Conservation (phyloP, 2,329 filamentous ascomycete genomes). For the Epichloe amarillans region DNA sequence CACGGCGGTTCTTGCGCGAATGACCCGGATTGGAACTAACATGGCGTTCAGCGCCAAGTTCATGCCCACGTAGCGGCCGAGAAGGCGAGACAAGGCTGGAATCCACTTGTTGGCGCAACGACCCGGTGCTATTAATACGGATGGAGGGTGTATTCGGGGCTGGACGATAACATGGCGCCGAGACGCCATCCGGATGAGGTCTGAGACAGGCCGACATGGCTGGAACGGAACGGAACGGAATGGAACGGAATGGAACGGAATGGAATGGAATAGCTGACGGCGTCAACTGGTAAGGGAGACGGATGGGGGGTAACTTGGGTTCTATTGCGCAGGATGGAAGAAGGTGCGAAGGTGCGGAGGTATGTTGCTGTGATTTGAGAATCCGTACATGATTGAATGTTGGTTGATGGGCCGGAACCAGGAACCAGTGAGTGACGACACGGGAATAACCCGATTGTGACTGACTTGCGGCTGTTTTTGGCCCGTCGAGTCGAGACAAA, state of each 20-base stretch:
- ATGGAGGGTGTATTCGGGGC: too few species aligned
- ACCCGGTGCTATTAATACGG: not conserved
- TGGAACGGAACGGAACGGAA: not conserved
- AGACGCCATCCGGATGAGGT: not conserved
- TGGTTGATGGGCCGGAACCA: too few species aligned
- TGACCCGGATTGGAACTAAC: too few species aligned
- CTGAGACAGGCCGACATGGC: not conserved
- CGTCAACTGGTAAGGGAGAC: not conserved
- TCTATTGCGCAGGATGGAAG: too few species aligned
- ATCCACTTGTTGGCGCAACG: not conserved
- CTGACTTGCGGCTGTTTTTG: not conserved
- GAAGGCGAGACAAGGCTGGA: not conserved
- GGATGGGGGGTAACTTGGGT: not conserved
- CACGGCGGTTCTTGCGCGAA: too few species aligned
- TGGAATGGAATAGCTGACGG: not conserved
- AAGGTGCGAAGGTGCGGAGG: too few species aligned
- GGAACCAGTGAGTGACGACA: too few species aligned
- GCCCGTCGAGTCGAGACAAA: not conserved
- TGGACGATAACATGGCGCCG: not conserved
- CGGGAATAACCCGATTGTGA: not conserved
- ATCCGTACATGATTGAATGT: too few species aligned
- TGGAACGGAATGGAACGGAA: not conserved
- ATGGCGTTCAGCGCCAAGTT: not conserved
- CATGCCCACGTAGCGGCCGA: not conserved
- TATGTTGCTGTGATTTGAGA: too few species aligned